These are phyloP conservation scores for Wickerhamiella vanderwaltii DNA, from an alignment of 805 yeast genomes.

Conservation along the genomic window DNA sequence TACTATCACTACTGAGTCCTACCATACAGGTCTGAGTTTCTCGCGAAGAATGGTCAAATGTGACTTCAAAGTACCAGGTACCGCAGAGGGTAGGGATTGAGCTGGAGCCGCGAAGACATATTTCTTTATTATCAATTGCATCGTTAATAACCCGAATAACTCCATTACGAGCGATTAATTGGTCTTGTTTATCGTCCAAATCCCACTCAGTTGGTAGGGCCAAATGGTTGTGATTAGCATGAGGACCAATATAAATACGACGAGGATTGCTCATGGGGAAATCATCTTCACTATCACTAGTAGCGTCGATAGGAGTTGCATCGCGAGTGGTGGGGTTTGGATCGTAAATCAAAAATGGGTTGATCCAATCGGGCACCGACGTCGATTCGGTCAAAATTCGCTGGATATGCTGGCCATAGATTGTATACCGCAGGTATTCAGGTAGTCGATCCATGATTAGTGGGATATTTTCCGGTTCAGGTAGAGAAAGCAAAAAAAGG, in stretches of 20 bases:
- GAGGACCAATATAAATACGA: not conserved
- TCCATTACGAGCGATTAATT: not conserved
- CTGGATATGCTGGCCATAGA: conserved; percentile 6
- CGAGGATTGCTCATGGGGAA: not conserved
- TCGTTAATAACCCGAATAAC: conserved; percentile 1
- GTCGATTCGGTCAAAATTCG: not conserved
- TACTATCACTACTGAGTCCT: conserved; percentile 34
- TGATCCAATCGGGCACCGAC: not conserved
- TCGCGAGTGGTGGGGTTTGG: not conserved
- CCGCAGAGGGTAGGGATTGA: conserved; percentile 34
- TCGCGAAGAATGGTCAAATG: conserved; percentile 29
- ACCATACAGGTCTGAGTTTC: conserved; percentile 34
- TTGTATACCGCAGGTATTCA: conserved; percentile 11
- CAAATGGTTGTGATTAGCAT: not conserved
- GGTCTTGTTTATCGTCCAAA: not conserved
- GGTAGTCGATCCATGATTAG: conserved; percentile 3
- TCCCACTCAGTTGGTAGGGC: not conserved
- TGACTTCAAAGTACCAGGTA: conserved; percentile 41
- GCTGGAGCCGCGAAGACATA: conserved; percentile 17
- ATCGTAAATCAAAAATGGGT: conserved; percentile 1
- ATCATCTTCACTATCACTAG: not conserved
- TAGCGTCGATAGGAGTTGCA: no score
- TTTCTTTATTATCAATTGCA: conserved; percentile 1
- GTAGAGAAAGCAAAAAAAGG: no score
- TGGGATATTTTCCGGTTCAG: no score